Evolutionary conservation across 805 yeast species (phyloP).

Genomic region (Cyberlindnera xishuangbannaensis): DNA sequence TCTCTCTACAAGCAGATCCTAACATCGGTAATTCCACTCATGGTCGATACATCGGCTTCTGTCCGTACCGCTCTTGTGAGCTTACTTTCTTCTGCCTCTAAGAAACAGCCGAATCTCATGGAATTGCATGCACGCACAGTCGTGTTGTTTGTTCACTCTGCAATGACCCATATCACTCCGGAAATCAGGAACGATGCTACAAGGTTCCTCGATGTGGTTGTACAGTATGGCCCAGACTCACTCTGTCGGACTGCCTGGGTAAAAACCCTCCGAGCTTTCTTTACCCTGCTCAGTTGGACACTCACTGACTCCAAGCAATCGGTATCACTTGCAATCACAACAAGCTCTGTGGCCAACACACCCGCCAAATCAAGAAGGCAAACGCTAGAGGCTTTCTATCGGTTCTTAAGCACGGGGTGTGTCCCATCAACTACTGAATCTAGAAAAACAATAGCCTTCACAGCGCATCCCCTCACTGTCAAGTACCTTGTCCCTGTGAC

Average conservation of each 20-base stretch:
- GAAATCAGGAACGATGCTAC: slow-evolving; percentile 73
- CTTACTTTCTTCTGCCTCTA: slow-evolving; percentile 42
- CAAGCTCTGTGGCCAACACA: slow-evolving; percentile 23
- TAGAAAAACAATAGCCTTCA: slow-evolving; percentile 13
- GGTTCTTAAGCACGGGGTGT: slow-evolving; percentile 41
- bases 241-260: slow-evolving; percentile 60
- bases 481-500: slow-evolving; percentile 48
- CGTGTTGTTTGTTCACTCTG: slow-evolving; percentile 75
- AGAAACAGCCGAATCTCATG: slow-evolving; percentile 47
- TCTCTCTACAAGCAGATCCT: slow-evolving; percentile 53
- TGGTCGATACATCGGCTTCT: slow-evolving; percentile 50
- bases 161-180: slow-evolving; percentile 88
- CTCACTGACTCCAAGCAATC: slow-evolving; percentile 28
- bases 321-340: slow-evolving; percentile 29
- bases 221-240: slow-evolving; percentile 49
- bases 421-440: slow-evolving; percentile 16
- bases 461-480: slow-evolving; percentile 42
- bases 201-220: slow-evolving; percentile 52
- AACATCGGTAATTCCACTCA: slow-evolving; percentile 50
- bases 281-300: slow-evolving; percentile 74
- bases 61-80: slow-evolving; percentile 56
- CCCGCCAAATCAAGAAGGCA: slow-evolving; percentile 18
- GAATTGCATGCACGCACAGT: slow-evolving; percentile 54
- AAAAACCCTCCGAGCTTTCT: slow-evolving; percentile 60
- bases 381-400: slow-evolving; percentile 31